Evolutionary conservation across 306 rosid genomes (phyloP), one percentile per base, ranked within the genome.

Genomic region (Ormosia emarginata): DNA sequence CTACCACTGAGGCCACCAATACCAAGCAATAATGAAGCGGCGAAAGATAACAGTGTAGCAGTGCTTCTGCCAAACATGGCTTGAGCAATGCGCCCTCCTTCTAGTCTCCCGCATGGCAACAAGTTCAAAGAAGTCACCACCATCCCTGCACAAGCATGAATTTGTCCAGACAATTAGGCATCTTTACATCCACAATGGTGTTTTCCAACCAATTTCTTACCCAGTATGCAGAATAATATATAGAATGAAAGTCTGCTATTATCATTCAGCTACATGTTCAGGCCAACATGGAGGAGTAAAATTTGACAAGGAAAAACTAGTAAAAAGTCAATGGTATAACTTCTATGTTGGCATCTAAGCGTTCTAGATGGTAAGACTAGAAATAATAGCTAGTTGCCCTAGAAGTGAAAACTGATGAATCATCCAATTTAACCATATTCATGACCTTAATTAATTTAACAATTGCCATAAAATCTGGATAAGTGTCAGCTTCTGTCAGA

Each of bases 41-140:
- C 91, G 55, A 90, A 91, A 0, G 98, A 95, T 34, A 95, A 93
- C 44, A 95, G 49, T 0, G 92, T 59, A 0, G 98, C 94, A 0
- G 91, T 91, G 82, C 87, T 89, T 87, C 98, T 89, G 13, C 97
- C 97, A 7, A 95, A 88, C 92, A 95, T 89, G 80, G 98, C 98
- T 79, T 95, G 98, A 0, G 93, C 94, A 33, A 95, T 95, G 37
- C 98, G 91, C 30, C 98, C 98, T 75, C 98, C 98, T 86, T 95
- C 98, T 2, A 95, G 90, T 82, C 97, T 87, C 49, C 98, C 98
- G 79, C 93, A 88, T 1, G 97, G 97, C 67, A 95, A 83, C 82
- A 95, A 86, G 90, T 95, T 95, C 87, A 95, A 70, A 50, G 98
- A 90, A 10, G 98, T 95, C 84, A 93, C 97, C 81, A 95, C 98